Base-by-base conservation (phyloP, 768 basidiomycete species). In the Mycena rosella region DNA sequence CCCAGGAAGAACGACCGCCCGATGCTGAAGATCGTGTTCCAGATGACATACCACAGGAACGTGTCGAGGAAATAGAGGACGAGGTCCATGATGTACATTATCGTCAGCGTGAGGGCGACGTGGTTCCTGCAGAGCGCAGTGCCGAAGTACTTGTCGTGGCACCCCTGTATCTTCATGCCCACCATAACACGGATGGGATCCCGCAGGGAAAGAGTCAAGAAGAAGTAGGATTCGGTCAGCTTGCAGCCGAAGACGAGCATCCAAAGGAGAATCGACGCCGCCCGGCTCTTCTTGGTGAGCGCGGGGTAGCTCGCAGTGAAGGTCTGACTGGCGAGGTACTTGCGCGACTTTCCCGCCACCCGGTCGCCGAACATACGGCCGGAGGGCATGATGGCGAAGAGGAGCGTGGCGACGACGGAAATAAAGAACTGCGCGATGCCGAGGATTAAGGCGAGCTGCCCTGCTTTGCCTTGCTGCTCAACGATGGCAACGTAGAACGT, bases 21-120 rank as follows among this genome's bases (percentile, higher is more conserved):
- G 73, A 96, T 94, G 75, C 91, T 93, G 82, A 94, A 93, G 62
- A 96, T 93, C 13, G 96, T 96, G 79, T 98, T 98, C 97, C 97
- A 98, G 77, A 98, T 98, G 82, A 99, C 96, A 77, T 96, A 99
- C 98, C 98, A 99, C 32, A 99, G 82, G 92, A 98, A 99, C 9
- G 98, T 99, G 83, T 99, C 98, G 80, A 99, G 85, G 88, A 99
- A 99, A 88, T 95, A 99, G 49, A 99, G 88, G 57, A 92, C 89
- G 52, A 99, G 82, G 76, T 99, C 98, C 97, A 99, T 98, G 84
- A 98, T 83, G 77, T 96, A 99, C 97, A 98, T 99, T 84, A 98
- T 93, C 61, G 98, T 89, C 76, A 99, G 81, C 11, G 97, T 92
- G 81, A 99, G 98, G 5, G 94, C 94, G 2, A 96, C 94, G 72